phyloP scores from a whole-genome alignment of 1,139 yeast genomes.

The Lodderomyces elongisporus region DNA sequence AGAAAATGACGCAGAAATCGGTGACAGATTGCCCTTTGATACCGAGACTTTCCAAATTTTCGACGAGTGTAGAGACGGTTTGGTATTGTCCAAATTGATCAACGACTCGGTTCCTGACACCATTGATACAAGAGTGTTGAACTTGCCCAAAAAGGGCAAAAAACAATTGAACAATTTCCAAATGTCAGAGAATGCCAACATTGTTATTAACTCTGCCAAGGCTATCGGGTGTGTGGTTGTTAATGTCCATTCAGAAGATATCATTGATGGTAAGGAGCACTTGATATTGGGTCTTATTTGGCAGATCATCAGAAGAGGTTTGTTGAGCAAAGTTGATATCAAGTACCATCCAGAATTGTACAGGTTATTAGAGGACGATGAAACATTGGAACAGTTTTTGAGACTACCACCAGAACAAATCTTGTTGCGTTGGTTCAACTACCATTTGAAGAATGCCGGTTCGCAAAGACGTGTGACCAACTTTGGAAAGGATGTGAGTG shows the following conservation, averaged over 20 bases:
- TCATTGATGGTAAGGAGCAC: slow-evolving; percentile 95
- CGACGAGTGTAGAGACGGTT: slow-evolving; percentile 95
- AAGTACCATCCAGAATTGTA: slow-evolving; percentile 95
- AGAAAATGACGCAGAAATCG: slow-evolving; percentile 85
- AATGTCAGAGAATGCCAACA: slow-evolving; percentile 94
- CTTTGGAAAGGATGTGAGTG: slow-evolving; percentile 82
- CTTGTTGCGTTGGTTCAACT: slow-evolving; percentile 94
- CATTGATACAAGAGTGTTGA: slow-evolving; percentile 94
- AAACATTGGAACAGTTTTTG: slow-evolving; percentile 91
- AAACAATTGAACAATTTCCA: slow-evolving; percentile 90
- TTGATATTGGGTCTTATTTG: slow-evolving; percentile 91
- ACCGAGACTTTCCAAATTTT: slow-evolving; percentile 92
- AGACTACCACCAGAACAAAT: slow-evolving; percentile 98
- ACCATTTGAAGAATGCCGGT: slow-evolving; percentile 90
- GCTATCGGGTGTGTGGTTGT: slow-evolving; percentile 98
- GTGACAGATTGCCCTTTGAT: slow-evolving; percentile 83
- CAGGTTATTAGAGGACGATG: slow-evolving; percentile 92
- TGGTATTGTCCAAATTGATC: slow-evolving; percentile 86
- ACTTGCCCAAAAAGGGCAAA: slow-evolving; percentile 68
- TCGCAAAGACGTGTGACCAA: slow-evolving; percentile 82
- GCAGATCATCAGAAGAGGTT: slow-evolving; percentile 97
- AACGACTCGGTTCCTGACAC: slow-evolving; percentile 98
- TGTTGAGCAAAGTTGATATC: slow-evolving; percentile 90
- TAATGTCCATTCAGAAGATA: slow-evolving; percentile 95
- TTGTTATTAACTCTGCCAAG: slow-evolving; percentile 95